phyloP scores from a whole-genome alignment of 2,329 filamentous ascomycete genomes.

The Pseudofabraea citricarpa region DNA sequence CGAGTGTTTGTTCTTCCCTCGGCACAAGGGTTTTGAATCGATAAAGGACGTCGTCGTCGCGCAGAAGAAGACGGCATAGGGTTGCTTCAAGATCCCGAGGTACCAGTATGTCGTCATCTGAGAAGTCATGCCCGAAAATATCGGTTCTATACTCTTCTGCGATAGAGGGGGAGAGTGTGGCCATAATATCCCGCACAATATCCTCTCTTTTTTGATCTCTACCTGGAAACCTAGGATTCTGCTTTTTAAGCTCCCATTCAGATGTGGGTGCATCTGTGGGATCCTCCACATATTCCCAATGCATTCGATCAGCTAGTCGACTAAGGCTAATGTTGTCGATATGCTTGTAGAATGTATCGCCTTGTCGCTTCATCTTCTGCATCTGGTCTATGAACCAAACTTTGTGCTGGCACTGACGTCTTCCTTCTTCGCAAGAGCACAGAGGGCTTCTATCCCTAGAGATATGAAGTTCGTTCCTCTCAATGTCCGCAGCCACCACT shows the following conservation, averaged over 20 bases:
- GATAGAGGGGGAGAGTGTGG: conserved; percentile 16
- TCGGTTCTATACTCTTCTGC: conserved; percentile 18
- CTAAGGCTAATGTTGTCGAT: conserved; percentile 17
- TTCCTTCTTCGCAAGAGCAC: conserved; percentile 16
- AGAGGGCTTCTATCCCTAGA: conserved; percentile 9
- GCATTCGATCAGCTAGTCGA: conserved; percentile 21
- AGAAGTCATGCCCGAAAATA: conserved; percentile 20
- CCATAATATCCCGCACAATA: conserved; percentile 23
- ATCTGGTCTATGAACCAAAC: conserved; percentile 21
- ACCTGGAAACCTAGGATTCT: conserved; percentile 2
- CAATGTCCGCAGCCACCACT: conserved; percentile 20
- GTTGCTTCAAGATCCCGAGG: conserved; percentile 22
- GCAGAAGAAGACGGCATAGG: conserved; percentile 17
- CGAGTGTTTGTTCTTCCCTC: conserved; percentile 14
- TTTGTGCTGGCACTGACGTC: conserved; percentile 16
- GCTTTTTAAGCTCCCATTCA: conserved; percentile 21
- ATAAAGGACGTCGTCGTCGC: conserved; percentile 20
- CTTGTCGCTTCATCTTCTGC: conserved; percentile 4
- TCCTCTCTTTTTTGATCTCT: conserved; percentile 10
- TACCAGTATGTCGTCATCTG: conserved; percentile 10
- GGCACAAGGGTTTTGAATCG: conserved; percentile 19
- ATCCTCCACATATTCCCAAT: conserved; percentile 21
- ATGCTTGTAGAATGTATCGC: conserved; percentile 12
- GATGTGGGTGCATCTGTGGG: conserved; percentile 11
- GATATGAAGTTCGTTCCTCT: conserved; percentile 20